Percentiles rank a stretch among this genome's conserved stretches.
These are phyloP conservation scores for Trichoderma lentiforme DNA, from an alignment of 2,329 filamentous ascomycete species.

Conservation along the genomic window DNA sequence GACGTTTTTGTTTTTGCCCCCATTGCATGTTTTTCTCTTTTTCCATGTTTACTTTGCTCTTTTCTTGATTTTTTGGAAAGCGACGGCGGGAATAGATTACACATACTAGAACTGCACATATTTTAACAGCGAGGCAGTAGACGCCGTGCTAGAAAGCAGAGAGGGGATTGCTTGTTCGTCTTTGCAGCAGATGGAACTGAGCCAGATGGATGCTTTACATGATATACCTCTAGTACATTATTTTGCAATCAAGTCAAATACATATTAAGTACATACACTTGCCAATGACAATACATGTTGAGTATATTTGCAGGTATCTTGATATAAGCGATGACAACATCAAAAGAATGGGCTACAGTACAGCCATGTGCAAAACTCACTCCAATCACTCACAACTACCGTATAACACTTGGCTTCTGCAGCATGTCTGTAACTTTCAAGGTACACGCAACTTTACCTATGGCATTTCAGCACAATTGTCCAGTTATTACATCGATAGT, in stretches of 20 bases:
- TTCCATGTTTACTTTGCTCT: not conserved
- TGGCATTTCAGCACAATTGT: too few species aligned
- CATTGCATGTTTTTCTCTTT: not conserved
- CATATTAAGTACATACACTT: not conserved
- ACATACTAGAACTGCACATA: not conserved
- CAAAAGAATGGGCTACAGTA: not conserved
- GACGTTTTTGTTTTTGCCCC: not conserved
- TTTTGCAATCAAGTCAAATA: not conserved
- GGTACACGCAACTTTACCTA: too few species aligned
- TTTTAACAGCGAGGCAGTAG: not conserved
- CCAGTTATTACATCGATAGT: too few species aligned
- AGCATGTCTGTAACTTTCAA: too few species aligned
- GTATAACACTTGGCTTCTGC: too few species aligned
- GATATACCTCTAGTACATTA: not conserved
- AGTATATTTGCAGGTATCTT: not conserved
- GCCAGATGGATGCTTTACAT: not conserved
- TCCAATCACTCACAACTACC: too few species aligned
- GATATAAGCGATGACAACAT: not conserved
- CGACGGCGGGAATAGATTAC: not conserved
- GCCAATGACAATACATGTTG: not conserved
- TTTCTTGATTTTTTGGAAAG: not conserved
- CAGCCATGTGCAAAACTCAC: not conserved
- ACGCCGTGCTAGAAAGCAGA: not conserved
- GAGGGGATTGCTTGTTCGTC: not conserved
- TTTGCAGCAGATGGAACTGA: not conserved